Evolutionary conservation across 2,329 filamentous ascomycete genomes (phyloP).

Genomic region (Incumbomyces delicatus): DNA sequence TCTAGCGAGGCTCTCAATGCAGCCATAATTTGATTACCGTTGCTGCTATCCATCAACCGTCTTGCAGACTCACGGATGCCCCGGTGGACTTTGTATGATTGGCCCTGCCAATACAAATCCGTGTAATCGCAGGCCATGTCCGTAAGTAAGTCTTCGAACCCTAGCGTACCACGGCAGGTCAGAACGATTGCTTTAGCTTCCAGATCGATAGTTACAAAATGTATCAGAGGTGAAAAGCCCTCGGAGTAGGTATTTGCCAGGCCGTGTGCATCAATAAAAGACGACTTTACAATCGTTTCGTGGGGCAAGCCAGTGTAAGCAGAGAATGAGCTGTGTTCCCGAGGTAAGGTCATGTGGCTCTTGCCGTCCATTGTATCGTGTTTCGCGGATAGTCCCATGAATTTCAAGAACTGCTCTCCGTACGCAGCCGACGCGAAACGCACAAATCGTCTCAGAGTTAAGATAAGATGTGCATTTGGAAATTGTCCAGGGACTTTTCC

Average conservation of each 20-base stretch:
- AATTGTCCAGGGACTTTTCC: constrained; percentile 37
- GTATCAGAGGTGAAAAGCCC: constrained; percentile 56
- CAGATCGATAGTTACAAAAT: constrained; percentile 63
- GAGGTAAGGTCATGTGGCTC: constrained; percentile 25
- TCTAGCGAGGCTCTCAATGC: constrained; percentile 57
- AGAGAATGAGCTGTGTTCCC: constrained; percentile 38
- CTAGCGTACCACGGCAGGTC: constrained; percentile 62
- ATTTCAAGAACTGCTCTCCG: constrained; percentile 35
- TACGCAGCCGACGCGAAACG: constrained; percentile 40
- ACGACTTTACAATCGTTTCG: constrained; percentile 51
- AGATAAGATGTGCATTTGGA: constrained; percentile 36
- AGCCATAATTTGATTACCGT: constrained; percentile 55
- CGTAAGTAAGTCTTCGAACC: constrained; percentile 63
- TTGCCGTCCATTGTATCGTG: constrained; percentile 17
- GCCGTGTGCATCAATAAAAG: constrained; percentile 60
- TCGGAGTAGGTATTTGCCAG: constrained; percentile 42
- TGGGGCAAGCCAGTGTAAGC: constrained; percentile 35
- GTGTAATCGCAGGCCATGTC: constrained; percentile 69
- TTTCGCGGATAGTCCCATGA: constrained; percentile 30
- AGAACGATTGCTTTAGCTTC: constrained; percentile 62
- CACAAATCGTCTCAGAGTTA: constrained; percentile 37
- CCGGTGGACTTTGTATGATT: constrained; percentile 61
- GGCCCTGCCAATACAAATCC: constrained; percentile 53
- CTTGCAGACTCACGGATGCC: constrained; percentile 63
- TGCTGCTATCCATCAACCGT: constrained; percentile 53